phyloP scores from a whole-genome alignment of 768 basidiomycete genomes.

The Pleurotus platypus region DNA sequence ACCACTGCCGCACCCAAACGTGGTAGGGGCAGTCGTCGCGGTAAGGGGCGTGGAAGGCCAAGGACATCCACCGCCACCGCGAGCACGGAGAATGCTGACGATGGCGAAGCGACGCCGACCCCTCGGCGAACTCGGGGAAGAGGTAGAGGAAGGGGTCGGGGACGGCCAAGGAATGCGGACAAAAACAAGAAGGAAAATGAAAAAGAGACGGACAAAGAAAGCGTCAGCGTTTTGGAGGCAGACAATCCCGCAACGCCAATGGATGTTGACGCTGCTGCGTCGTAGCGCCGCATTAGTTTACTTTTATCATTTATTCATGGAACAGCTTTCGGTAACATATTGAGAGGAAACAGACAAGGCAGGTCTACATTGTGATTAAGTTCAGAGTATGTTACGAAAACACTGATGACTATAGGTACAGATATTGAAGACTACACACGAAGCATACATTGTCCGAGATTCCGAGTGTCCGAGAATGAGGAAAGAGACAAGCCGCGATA shows the following conservation, averaged over 20 bases:
- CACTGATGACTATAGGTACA: neutral
- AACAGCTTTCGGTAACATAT: no score
- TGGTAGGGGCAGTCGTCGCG: constrained; percentile 27
- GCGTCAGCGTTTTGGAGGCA: constrained; percentile 18
- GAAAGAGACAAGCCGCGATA: neutral
- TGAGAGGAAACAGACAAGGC: no score
- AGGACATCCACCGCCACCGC: constrained; percentile 9
- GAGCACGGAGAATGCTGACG: constrained; percentile 25
- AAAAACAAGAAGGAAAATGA: constrained; percentile 24
- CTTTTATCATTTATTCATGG: no score
- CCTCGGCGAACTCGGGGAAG: constrained; percentile 30
- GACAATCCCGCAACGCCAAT: constrained; percentile 24
- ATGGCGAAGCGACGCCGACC: constrained; percentile 25
- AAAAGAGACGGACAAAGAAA: constrained; percentile 18
- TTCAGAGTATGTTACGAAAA: no score
- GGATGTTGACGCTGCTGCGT: constrained; percentile 10
- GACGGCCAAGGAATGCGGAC: constrained; percentile 22
- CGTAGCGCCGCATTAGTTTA: no score
- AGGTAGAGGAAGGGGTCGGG: constrained; percentile 30
- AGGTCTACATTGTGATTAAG: no score
- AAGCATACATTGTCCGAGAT: neutral
- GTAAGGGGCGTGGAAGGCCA: constrained; percentile 22
- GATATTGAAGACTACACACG: neutral
- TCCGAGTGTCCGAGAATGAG: neutral
- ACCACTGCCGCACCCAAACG: constrained; percentile 8